Conservation (phyloP, 1,284 basidiomycete species). For the Ganoderma multipileum region DNA sequence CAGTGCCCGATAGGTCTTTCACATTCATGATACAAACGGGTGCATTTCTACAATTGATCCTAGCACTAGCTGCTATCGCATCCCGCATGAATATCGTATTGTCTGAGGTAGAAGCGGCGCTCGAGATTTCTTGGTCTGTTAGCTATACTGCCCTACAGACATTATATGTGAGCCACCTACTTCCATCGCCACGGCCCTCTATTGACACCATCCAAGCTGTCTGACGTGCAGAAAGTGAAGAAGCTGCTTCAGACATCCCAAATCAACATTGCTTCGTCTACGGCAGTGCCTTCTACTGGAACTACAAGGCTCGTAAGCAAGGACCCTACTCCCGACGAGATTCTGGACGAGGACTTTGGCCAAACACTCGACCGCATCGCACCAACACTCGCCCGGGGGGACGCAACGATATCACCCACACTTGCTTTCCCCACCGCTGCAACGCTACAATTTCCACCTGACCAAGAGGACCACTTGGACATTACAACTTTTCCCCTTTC, state of each 20-base stretch:
- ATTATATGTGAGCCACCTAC: conserved; percentile 35
- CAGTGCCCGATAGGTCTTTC: conserved; percentile 55
- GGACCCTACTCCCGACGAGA: conserved; percentile 10
- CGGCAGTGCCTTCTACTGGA: neutral
- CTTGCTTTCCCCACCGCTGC: no score
- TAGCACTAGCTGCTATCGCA: conserved; percentile 64
- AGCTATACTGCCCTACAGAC: conserved; percentile 39
- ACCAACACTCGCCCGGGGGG: conserved; percentile 6
- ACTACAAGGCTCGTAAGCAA: neutral
- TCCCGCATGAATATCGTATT: conserved; percentile 62
- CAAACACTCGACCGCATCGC: conserved; percentile 15
- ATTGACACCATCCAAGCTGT: conserved; percentile 10
- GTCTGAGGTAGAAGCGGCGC: conserved; percentile 48
- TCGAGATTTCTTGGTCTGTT: conserved; percentile 41
- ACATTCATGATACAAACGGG: conserved; percentile 70
- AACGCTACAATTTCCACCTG: neutral
- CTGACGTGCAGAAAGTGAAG: conserved; percentile 14
- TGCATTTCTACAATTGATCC: conserved; percentile 70
- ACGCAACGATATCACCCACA: neutral
- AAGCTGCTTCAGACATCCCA: conserved; percentile 4
- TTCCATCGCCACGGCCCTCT: neutral
- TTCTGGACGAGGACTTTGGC: conserved; percentile 28
- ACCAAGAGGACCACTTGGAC: neutral
- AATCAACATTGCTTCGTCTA: neutral
- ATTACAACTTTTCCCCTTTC: conserved; percentile 19